These are phyloP conservation scores for Apiospora marii DNA, from an alignment of 2,329 filamentous ascomycete species.

Conservation along the genomic window DNA sequence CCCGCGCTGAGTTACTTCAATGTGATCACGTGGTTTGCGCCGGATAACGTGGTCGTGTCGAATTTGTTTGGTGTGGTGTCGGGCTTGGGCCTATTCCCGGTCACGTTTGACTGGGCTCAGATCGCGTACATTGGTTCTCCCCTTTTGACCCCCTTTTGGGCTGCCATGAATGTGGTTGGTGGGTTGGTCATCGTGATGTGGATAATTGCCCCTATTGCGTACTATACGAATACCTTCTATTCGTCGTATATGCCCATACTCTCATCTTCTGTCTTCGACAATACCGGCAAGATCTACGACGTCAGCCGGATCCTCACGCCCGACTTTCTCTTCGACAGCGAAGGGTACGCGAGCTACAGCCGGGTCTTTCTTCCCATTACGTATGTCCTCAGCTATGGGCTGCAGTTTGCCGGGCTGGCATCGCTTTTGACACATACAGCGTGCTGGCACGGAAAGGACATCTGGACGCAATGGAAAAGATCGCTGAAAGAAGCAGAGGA, in stretches of 20 bases:
- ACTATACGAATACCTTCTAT: conserved; percentile 81
- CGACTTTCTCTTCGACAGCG: conserved; percentile 79
- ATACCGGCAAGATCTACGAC: conserved; percentile 80
- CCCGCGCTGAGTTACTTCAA: conserved; percentile 90
- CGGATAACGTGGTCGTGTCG: conserved; percentile 83
- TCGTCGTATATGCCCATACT: conserved; percentile 88
- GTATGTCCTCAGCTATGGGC: conserved; percentile 84
- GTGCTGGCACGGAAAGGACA: conserved; percentile 86
- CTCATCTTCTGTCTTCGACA: conserved; percentile 86
- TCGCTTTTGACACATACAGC: conserved; percentile 81
- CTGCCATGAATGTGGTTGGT: conserved; percentile 83
- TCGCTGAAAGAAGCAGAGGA: conserved; percentile 70
- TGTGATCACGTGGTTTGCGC: conserved; percentile 87
- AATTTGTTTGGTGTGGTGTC: conserved; percentile 89
- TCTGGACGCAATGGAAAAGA: conserved; percentile 77
- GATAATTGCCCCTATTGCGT: conserved; percentile 80
- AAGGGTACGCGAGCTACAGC: conserved; percentile 82
- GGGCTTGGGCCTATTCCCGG: conserved; percentile 81
- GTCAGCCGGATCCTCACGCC: conserved; percentile 80
- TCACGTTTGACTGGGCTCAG: conserved; percentile 93
- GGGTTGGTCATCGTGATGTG: conserved; percentile 86
- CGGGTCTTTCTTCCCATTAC: conserved; percentile 87
- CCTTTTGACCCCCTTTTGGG: conserved; percentile 85
- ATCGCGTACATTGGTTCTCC: conserved; percentile 89
- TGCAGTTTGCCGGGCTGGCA: conserved; percentile 85